Conservation (phyloP, 768 basidiomycete genomes). For the Phaeotremella skinneri region DNA sequence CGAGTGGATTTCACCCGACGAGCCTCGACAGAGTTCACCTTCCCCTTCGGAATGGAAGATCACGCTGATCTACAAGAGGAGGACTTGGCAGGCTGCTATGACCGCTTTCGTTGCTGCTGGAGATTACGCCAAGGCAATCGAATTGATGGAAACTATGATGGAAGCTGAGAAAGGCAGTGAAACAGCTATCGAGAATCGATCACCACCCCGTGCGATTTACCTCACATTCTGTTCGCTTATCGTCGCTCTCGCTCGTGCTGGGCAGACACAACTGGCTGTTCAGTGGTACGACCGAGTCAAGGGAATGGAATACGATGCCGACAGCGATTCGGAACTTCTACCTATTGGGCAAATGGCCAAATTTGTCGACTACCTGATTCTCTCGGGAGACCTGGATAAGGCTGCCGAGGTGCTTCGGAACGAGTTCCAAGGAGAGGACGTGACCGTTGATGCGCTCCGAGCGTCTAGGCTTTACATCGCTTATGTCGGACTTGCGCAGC, state of each 20-base stretch:
- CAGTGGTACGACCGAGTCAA: conserved; percentile 15
- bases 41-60: conserved; percentile 41
- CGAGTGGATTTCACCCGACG: background rate
- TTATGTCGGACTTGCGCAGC: background rate
- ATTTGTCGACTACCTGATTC: conserved; percentile 10
- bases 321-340: conserved; percentile 4
- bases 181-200: background rate
- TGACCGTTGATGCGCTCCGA: background rate
- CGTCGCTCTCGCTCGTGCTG: conserved; percentile 11
- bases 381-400: background rate
- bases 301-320: conserved; percentile 5
- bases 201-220: conserved; percentile 12
- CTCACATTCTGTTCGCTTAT: conserved; percentile 13
- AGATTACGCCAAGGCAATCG: conserved; percentile 63
- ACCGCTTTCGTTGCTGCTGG: conserved; percentile 67
- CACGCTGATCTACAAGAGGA: background rate
- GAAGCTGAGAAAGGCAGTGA: conserved; percentile 35
- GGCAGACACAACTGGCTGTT: conserved; percentile 20
- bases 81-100: conserved; percentile 53
- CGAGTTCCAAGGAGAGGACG: background rate
- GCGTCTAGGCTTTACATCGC: background rate
- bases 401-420: background rate
- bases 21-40: conserved; percentile 51
- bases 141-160: conserved; percentile 63
- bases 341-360: conserved; percentile 11